phyloP scores from a whole-genome alignment of 257 asterid genomes.

The Lithospermum erythrorhizon region DNA sequence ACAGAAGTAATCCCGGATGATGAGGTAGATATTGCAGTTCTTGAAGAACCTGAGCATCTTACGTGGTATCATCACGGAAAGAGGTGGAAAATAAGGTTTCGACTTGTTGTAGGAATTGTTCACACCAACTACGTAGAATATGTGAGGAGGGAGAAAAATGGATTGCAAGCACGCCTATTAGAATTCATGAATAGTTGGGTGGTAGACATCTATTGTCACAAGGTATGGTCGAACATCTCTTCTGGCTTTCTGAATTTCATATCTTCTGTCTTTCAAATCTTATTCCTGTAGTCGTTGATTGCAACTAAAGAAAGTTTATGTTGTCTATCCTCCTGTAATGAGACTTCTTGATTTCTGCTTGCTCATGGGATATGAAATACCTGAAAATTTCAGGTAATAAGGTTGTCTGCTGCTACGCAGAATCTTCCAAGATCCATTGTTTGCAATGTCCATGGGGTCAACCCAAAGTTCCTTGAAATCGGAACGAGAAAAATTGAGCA shows the following conservation, averaged over 20 bases:
- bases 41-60: constrained; percentile 99
- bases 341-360: no score
- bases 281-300: no score
- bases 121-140: constrained; percentile 91
- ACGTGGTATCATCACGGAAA: constrained; percentile 98
- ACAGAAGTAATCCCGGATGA: constrained; percentile 83
- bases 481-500: constrained; percentile 67
- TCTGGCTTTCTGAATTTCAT: not conserved
- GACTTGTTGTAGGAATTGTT: constrained; percentile 74
- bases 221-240: constrained; percentile 29
- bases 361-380: constrained; percentile 4
- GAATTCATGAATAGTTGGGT: constrained; percentile 85
- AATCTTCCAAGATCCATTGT: constrained; percentile 89
- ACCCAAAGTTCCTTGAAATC: constrained; percentile 81
- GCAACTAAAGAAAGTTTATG: no score
- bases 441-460: constrained; percentile 96
- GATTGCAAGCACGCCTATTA: constrained; percentile 63
- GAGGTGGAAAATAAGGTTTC: constrained; percentile 85
- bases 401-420: constrained; percentile 98
- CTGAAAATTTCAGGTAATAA: constrained; percentile 55
- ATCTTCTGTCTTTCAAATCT: no score
- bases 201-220: constrained; percentile 79
- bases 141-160: constrained; percentile 85
- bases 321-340: no score
- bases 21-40: constrained; percentile 92